These are phyloP conservation scores for Basidiobolus meristosporus DNA, from an alignment of 371 early-diverging fungal species.

Conservation along the genomic window DNA sequence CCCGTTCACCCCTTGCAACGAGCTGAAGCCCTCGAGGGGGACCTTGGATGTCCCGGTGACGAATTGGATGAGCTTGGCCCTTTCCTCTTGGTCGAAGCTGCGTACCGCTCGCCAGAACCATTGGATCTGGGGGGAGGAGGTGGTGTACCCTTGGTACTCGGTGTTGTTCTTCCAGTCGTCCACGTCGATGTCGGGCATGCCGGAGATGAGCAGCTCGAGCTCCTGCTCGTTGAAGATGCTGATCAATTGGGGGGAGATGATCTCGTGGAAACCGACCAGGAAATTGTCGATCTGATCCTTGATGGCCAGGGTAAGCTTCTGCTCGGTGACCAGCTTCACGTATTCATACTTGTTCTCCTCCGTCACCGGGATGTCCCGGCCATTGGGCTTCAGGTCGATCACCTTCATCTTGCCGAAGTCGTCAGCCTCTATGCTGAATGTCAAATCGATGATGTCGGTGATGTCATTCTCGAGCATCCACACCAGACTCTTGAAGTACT, in stretches of 20 bases:
- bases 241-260: conserved; percentile 78
- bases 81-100: conserved; percentile 91
- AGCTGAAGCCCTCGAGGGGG: conserved; percentile 90
- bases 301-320: conserved; percentile 72
- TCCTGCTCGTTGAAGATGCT: conserved; percentile 97
- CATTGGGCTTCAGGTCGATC: conserved; percentile 79
- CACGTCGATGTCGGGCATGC: conserved; percentile 94
- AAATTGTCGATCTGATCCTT: conserved; percentile 88
- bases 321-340: conserved; percentile 79
- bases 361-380: conserved; percentile 82
- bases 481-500: conserved; percentile 89
- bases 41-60: conserved; percentile 97
- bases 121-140: conserved; percentile 75
- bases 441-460: conserved; percentile 84
- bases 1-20: conserved; percentile 85
- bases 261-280: conserved; percentile 88
- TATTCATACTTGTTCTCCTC: conserved; percentile 96
- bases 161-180: conserved; percentile 99
- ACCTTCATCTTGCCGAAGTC: conserved; percentile 77
- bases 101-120: conserved; percentile 99
- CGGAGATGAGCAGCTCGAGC: conserved; percentile 93
- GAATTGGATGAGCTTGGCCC: conserved; percentile 95
- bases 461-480: conserved; percentile 97
- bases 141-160: conserved; percentile 80
- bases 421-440: conserved; percentile 86